Evolutionary conservation across 1,284 basidiomycete genomes (phyloP), one percentile per base, ranked within the genome.

Genomic region (Tylopilus sp.): DNA sequence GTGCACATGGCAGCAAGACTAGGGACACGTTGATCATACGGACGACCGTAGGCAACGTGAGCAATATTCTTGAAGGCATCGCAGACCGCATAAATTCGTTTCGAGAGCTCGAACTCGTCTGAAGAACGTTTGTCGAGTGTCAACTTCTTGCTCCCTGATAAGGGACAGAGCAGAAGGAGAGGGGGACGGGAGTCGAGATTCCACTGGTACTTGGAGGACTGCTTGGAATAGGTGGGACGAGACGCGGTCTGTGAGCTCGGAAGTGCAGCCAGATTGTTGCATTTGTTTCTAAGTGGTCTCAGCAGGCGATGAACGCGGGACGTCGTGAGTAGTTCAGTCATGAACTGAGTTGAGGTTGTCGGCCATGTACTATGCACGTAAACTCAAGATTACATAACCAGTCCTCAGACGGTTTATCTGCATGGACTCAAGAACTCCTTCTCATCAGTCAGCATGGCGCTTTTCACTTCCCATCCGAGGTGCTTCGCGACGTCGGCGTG

Each of bases 221-320:
- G 56, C 39, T 48, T 64, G 28, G 53, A 55, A 37, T 56, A 49
- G n/a, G 51, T 46, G 25, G 38, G 31, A n/a, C 50, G 51, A 46
- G 58, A 46, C 18, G 52, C 40, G 10, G 41, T 33, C 21, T 51
- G 34, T 16, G 53, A 21, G 44, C 45, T 51, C 4, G 55, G 21
- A 30, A 66, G 56, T 13, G 70, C 68, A 11, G 42, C 63, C 16
- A 81, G 61, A 34, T 64, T 61, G 19, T 64, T 61, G 55, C 79
- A 82, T 63, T 77, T 78, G 52, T 69, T 75, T 39, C 77, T 74
- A 30, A 83, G 67, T 23, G 81, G 77, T 45, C 81, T 68, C 19
- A 83, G 62, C 4, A 81, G 66, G 34, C 81, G 75, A 50, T 74
- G 74, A 51, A 81, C 71, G 16, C 74, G 72, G n/a, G 75, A 68